These are phyloP conservation scores for Penicillium canescens DNA, from an alignment of 495 filamentous ascomycete species.

Conservation along the genomic window DNA sequence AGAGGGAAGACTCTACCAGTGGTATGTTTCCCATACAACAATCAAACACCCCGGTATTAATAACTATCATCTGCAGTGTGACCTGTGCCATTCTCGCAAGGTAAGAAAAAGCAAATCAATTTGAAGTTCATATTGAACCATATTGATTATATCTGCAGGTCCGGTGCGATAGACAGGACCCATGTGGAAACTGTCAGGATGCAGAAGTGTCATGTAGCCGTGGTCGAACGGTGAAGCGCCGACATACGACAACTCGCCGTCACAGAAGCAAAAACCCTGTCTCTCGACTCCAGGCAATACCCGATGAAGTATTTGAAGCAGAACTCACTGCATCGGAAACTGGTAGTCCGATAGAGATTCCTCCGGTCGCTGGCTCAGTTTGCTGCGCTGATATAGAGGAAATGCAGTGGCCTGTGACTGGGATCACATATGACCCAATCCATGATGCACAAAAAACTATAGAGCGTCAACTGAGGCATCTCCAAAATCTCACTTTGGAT, in stretches of 20 bases:
- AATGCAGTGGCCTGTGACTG: not conserved
- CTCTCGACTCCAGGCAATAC: not conserved
- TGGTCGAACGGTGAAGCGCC: constrained; percentile 4
- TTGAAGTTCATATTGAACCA: not conserved
- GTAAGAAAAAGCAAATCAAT: constrained; percentile 1
- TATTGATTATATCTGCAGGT: constrained; percentile 10
- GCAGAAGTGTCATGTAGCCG: constrained; percentile 10
- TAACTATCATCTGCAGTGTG: constrained; percentile 16
- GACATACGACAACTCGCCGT: not conserved
- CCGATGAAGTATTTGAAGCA: not conserved
- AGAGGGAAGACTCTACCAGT: not conserved
- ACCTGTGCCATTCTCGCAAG: constrained; percentile 25
- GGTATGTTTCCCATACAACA: not conserved
- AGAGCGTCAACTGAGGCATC: constrained; percentile 6
- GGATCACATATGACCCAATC: not conserved
- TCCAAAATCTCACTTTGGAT: constrained; percentile 4
- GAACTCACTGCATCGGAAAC: not conserved
- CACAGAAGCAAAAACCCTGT: not conserved
- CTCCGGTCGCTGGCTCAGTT: not conserved
- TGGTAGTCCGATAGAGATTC: not conserved
- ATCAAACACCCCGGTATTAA: not conserved
- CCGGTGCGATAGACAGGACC: constrained; percentile 20
- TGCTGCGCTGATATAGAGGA: not conserved
- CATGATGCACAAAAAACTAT: constrained; percentile 11
- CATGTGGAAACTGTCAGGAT: constrained; percentile 26